Percentiles rank a stretch among this genome's conserved stretches.
Evolutionary conservation across 139 green algal species (phyloP).

Genomic region (Coccomyxa sp.): DNA sequence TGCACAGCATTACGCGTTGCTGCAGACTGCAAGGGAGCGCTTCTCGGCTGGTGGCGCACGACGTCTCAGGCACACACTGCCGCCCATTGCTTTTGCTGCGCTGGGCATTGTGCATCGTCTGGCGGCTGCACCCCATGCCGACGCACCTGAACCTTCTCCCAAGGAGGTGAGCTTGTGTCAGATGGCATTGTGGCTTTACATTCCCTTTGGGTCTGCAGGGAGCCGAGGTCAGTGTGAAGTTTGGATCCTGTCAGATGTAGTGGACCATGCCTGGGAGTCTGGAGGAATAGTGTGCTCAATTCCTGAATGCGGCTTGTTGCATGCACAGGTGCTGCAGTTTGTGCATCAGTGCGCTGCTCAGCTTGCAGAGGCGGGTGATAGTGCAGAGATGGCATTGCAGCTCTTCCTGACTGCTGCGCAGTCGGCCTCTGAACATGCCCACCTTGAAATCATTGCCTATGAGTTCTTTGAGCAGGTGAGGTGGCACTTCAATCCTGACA

Average conservation of each 20-base stretch:
- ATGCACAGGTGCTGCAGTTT: constrained; percentile 27
- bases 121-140: no score
- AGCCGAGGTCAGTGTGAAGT: no score
- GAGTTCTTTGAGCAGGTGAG: constrained; percentile 88
- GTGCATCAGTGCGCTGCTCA: constrained; percentile 35
- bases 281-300: no score
- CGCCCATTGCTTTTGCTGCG: constrained; percentile 66
- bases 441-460: constrained; percentile 82
- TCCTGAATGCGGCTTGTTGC: no score
- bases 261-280: no score
- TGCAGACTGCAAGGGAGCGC: constrained; percentile 48
- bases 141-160: neutral
- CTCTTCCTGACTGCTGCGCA: constrained; percentile 69
- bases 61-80: constrained; percentile 73
- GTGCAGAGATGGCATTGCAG: constrained; percentile 61
- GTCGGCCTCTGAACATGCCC: constrained; percentile 63
- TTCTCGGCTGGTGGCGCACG: constrained; percentile 53
- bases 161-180: neutral
- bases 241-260: no score
- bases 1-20: constrained; percentile 63
- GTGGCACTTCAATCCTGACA: neutral
- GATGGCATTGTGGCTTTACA: no score
- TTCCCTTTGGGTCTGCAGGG: no score
- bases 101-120: constrained; percentile 44
- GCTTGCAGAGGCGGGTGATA: constrained; percentile 33